Base-by-base conservation (phyloP, 192 early-diverging fungal genomes). In the Podila minutissima region DNA sequence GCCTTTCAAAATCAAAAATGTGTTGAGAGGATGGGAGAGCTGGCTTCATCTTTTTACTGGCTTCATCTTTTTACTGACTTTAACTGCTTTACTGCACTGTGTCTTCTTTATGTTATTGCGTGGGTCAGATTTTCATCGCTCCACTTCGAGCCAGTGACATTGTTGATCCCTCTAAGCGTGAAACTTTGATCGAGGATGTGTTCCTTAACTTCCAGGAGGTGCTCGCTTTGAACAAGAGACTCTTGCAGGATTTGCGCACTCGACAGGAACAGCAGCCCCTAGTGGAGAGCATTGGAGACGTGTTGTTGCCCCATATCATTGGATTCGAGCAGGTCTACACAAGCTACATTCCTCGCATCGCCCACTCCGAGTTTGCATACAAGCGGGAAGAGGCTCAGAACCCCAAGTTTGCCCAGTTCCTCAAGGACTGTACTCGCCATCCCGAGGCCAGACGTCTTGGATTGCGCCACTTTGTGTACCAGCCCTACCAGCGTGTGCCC, bases 401-500 rank as follows among this genome's bases (percentile, higher is more conserved):
- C 64, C 59, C 67, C 3, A 85, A 74, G 53, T 92, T 98, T 71
- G 88, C 85, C 19, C 87, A 91, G 63, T 97, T 98, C 74, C 81
- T 98, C 26, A 89, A 90, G 64, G 90, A 91, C 71, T 76, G 72
- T 20, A 71, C 75, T 62, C 89, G 93, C 10, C 82, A 84, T 4
- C 93, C 95, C n/a, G 91, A 94, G 71, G 92, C 91, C 68, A 88
- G 95, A 41, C 95, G 93, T 71, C 84, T 98, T 32, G 89, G 92
- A 35, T 82, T 96, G 28, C 91, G 95, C 81, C 93, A 93, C 61
- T 98, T 96, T 82, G 74, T 98, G 59, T 91, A 90, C 3, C 89
- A 95, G 15, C 97, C 97, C 11, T 93, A 94, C 5, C 93, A 95
- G 17, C 90, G 95, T 13, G 76, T 98, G 59, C 95, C 93, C 7